Evolutionary conservation across 75 land plant species (phyloP).

Genomic region (Selaginella moellendorffii): DNA sequence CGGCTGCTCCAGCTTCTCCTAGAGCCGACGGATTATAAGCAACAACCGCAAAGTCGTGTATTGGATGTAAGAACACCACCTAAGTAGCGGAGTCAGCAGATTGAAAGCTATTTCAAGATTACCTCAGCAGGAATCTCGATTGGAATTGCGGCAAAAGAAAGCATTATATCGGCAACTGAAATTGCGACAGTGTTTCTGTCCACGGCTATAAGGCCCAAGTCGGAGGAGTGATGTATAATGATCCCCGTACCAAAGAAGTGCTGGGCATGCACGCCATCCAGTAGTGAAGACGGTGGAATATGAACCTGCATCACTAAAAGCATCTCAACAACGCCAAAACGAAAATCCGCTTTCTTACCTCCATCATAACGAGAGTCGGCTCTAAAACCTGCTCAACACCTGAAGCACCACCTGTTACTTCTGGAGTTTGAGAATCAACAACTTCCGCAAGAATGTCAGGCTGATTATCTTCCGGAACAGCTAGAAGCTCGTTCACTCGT

Average conservation of each 20-base stretch:
- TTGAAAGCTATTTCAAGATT: conserved; percentile 4
- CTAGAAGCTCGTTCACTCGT: conserved; percentile 31
- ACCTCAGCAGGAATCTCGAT: conserved; percentile 92
- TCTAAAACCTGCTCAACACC: conserved; percentile 70
- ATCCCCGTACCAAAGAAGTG: conserved; percentile 90
- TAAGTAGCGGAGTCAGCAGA: background rate
- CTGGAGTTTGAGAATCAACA: background rate
- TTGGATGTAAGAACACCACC: background rate
- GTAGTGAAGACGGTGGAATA: conserved; percentile 80
- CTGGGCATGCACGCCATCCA: conserved; percentile 89
- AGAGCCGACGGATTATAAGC: background rate
- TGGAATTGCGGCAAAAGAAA: conserved; percentile 90
- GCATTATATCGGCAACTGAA: conserved; percentile 84
- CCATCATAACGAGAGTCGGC: conserved; percentile 90
- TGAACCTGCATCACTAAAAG: conserved; percentile 93
- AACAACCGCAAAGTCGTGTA: background rate
- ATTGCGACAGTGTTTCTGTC: conserved; percentile 91
- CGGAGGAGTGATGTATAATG: conserved; percentile 61
- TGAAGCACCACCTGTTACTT: conserved; percentile 40
- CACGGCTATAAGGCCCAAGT: conserved; percentile 74
- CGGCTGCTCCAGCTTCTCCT: background rate
- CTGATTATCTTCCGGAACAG: conserved; percentile 2
- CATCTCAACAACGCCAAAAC: too few relatives aligned
- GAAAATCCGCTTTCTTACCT: too few relatives aligned
- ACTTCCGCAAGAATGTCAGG: conserved; percentile 1